Base-by-base conservation (phyloP, 345 rosid genomes). In the Brassica incana region DNA sequence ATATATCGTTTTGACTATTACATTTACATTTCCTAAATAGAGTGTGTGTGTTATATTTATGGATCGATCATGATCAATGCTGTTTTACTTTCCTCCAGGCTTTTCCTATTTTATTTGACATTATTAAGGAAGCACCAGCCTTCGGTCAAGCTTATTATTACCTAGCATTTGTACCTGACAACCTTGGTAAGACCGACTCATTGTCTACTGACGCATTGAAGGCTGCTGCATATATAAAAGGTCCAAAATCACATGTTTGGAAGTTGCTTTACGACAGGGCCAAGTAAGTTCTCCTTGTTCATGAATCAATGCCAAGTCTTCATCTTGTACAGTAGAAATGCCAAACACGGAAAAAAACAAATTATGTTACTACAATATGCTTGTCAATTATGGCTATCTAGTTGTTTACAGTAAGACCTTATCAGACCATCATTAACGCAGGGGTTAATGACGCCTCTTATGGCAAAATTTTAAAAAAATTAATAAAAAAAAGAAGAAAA, bases 171-270 rank as follows among this genome's bases (percentile, higher is more conserved):
- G 83, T 88, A 68, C 80, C 92, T 75, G 79, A 78, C 35, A 85
- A 86, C 48, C 99, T 92, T 82, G 94, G 91, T 33, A 84, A 86
- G 83, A 74, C 84, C 50, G 86, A 88, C 81, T 81, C 78, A 67
- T 79, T 5, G 4, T 89, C 97, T 6, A 88, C 86, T 68, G 87
- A 77, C 61, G 88, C 86, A 78, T 89, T 88, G 80, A 88, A 90
- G 83, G 73, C 91, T 69, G 91, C 95, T 66, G 98, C 97, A 50
- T 77, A 63, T 78, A n/a, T n/a, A n/a, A n/a, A n/a, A n/a, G n/a
- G n/a, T n/a, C n/a, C n/a, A n/a, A n/a, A n/a, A n/a, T n/a, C 95
- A 61, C 84, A 90, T 73, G 72, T 91, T 77, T 92, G 98, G 98
- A 85, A 85, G 71, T 72, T 77, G 72, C 97, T 95, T 77, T 90